A percentile compares a stretch with the other conserved stretches of the same genome.
phyloP scores from a whole-genome alignment of 192 early-diverging fungal species.

The Backusella sp. region DNA sequence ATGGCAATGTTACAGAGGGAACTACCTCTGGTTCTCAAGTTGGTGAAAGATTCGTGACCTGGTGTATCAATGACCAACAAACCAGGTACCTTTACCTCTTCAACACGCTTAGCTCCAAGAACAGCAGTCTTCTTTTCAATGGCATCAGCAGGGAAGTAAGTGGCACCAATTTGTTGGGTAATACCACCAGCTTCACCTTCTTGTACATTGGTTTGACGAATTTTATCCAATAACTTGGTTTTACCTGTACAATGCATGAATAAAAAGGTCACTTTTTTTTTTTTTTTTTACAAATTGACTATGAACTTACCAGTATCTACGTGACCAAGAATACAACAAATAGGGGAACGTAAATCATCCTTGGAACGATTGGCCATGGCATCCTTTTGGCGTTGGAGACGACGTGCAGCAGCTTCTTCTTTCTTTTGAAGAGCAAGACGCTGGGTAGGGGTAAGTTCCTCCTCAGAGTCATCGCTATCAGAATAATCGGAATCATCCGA shows the following conservation, averaged over 20 bases:
- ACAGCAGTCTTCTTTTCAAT: conserved; percentile 90
- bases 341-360: conserved; percentile 93
- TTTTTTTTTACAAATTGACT: conserved; percentile 12
- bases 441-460: conserved; percentile 65
- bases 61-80: conserved; percentile 97
- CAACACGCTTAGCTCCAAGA: conserved; percentile 40
- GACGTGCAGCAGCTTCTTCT: conserved; percentile 76
- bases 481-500: conserved; percentile 35
- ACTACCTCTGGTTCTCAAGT: conserved; percentile 92
- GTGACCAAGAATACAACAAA: conserved; percentile 98
- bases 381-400: conserved; percentile 66
- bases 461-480: conserved; percentile 56
- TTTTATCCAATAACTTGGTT: conserved; percentile 98
- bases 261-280: background rate
- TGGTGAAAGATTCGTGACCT: conserved; percentile 98
- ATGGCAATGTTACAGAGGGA: conserved; percentile 99
- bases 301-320: conserved; percentile 82
- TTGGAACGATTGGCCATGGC: conserved; percentile 82
- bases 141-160: conserved; percentile 96
- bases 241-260: conserved; percentile 37
- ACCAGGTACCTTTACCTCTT: conserved; percentile 88
- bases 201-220: conserved; percentile 99
- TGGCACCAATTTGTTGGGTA: conserved; percentile 99
- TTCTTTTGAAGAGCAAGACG: conserved; percentile 64
- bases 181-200: conserved; percentile 99